phyloP scores from a whole-genome alignment of 164 flowering plant genomes.

The Vitis cinerea region DNA sequence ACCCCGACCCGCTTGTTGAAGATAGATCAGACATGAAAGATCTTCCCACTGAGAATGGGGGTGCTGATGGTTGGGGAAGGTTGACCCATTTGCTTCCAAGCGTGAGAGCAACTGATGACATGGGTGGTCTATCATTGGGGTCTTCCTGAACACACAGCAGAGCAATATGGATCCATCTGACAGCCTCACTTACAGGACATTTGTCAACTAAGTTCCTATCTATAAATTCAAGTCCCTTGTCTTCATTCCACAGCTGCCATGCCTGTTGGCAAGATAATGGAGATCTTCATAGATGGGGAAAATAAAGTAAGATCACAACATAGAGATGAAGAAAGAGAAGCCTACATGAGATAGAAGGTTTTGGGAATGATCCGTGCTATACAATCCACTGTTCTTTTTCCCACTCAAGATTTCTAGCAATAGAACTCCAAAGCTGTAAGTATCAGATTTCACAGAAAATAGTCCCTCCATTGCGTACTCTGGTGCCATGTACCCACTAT shows the following conservation, averaged over 20 bases:
- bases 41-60: slow-evolving; percentile 16
- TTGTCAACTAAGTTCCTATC: slow-evolving; percentile 10
- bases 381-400: slow-evolving; percentile 24
- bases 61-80: slow-evolving; percentile 6
- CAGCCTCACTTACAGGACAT: slow-evolving; percentile 16
- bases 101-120: slow-evolving; percentile 29
- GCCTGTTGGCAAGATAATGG: slow-evolving; percentile 10
- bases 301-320: neutral
- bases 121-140: slow-evolving; percentile 24
- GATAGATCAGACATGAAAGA: slow-evolving; percentile 6
- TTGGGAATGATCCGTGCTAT: neutral
- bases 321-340: neutral
- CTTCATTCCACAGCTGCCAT: slow-evolving; percentile 22
- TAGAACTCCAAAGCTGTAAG: slow-evolving; percentile 49
- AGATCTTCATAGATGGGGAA: neutral
- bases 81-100: slow-evolving; percentile 17
- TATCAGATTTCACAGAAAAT: slow-evolving; percentile 45
- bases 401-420: slow-evolving; percentile 40
- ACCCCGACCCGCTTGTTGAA: slow-evolving; percentile 1
- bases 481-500: slow-evolving; percentile 46
- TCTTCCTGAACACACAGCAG: slow-evolving; percentile 32
- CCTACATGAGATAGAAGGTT: slow-evolving; percentile 19
- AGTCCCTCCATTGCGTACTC: slow-evolving; percentile 44
- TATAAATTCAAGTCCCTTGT: slow-evolving; percentile 20
- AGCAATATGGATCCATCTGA: slow-evolving; percentile 33